Percentiles rank a stretch among this genome's conserved stretches.
Conservation (phyloP, 192 early-diverging fungal genomes). For the Backusella sp. region DNA sequence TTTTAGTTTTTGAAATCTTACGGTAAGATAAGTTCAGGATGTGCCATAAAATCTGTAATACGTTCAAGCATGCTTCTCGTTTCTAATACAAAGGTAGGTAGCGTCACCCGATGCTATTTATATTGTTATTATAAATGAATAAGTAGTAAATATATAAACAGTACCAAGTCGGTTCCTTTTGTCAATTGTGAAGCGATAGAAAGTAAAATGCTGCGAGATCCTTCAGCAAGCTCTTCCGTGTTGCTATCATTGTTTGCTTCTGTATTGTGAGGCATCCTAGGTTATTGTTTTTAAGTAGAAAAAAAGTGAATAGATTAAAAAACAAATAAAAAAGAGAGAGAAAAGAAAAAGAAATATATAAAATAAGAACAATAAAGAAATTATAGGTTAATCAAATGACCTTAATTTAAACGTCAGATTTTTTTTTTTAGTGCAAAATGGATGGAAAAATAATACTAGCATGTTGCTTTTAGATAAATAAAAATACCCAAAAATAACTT, state of each 20-base stretch:
- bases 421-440: background rate
- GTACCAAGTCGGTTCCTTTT: constrained; percentile 82
- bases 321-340: background rate
- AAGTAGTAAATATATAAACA: background rate
- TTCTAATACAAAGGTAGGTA: constrained; percentile 96
- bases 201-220: constrained; percentile 80
- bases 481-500: too few species aligned
- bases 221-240: constrained; percentile 78
- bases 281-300: background rate
- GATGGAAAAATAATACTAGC: background rate
- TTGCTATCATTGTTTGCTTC: constrained; percentile 2
- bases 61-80: constrained; percentile 93
- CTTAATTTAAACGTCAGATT: background rate
- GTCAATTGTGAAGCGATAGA: constrained; percentile 86
- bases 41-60: constrained; percentile 97
- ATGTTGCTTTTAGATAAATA: background rate
- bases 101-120: constrained; percentile 71
- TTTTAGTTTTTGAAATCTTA: constrained; percentile 35
- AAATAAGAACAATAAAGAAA: background rate
- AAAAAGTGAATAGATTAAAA: background rate
- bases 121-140: background rate
- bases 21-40: constrained; percentile 80
- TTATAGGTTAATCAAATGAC: background rate
- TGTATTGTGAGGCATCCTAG: constrained; percentile 3
- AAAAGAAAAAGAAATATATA: background rate